Percentiles rank a stretch among this genome's conserved stretches.
Conservation (phyloP, 306 rosid species). For the Medicago ruthenica region DNA sequence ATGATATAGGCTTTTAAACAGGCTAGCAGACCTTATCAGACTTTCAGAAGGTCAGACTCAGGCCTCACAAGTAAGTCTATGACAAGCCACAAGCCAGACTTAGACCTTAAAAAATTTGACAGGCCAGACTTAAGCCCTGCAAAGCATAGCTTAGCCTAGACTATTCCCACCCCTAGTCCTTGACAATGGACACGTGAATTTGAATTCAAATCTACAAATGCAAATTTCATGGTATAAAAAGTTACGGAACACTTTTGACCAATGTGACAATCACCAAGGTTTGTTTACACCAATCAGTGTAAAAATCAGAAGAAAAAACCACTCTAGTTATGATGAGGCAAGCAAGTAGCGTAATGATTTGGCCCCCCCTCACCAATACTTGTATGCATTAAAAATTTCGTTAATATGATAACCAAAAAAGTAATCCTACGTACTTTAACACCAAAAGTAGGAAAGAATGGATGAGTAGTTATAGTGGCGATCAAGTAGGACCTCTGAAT, state of each 20-base stretch:
- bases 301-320: neutral
- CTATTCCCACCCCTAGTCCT: no score
- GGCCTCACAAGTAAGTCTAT: no score
- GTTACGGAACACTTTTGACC: neutral
- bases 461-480: constrained; percentile 6
- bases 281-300: neutral
- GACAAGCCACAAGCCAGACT: no score
- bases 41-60: no score
- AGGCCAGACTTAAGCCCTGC: no score
- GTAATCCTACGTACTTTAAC: constrained; percentile 24
- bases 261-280: neutral
- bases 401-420: constrained; percentile 1
- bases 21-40: no score
- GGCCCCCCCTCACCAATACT: constrained; percentile 20
- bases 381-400: neutral
- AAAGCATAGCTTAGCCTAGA: no score
- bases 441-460: constrained; percentile 7
- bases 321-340: neutral
- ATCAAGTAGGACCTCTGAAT: constrained; percentile 27
- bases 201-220: neutral
- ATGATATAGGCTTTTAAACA: no score
- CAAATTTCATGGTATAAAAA: neutral
- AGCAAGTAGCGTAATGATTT: constrained; percentile 1
- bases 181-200: neutral
- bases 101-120: no score